These are phyloP conservation scores for Raphidocelis subcapitata DNA, from an alignment of 139 green algal species.

Conservation along the genomic window DNA sequence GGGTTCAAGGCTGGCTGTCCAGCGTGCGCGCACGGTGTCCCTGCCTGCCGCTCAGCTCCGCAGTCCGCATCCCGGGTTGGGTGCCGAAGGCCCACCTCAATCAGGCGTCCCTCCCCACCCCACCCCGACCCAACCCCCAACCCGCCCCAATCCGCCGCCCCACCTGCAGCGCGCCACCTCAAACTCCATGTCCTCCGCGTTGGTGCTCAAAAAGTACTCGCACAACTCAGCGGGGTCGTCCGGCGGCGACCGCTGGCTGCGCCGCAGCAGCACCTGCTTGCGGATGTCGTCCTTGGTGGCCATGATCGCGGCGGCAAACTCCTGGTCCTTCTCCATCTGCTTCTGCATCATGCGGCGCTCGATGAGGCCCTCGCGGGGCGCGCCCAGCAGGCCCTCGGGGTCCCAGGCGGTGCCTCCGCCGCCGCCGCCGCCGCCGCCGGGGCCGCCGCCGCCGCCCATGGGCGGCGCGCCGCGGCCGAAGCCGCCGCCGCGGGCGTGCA, in stretches of 20 bases:
- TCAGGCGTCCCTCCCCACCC: too few species aligned
- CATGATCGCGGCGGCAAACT: slow-evolving; percentile 51
- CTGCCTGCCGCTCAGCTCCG: too few species aligned
- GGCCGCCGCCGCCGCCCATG: not conserved
- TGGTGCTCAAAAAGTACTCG: slow-evolving; percentile 86
- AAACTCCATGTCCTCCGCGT: slow-evolving; percentile 85
- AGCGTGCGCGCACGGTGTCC: too few species aligned
- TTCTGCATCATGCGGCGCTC: slow-evolving; percentile 54
- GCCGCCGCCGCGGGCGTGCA: not conserved
- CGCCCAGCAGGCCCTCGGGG: slow-evolving; percentile 52
- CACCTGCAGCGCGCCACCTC: slow-evolving; percentile 74
- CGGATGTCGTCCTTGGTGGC: slow-evolving; percentile 49
- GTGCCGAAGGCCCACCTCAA: too few species aligned
- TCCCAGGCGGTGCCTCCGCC: slow-evolving; percentile 25
- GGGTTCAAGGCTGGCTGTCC: too few species aligned
- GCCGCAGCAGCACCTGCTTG: slow-evolving; percentile 34
- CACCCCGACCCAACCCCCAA: not conserved
- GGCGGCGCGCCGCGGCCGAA: too few species aligned
- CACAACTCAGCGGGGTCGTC: slow-evolving; percentile 54
- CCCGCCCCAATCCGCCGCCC: not conserved
- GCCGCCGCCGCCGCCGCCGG: not conserved
- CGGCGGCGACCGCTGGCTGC: slow-evolving; percentile 25
- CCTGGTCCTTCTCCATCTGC: slow-evolving; percentile 52
- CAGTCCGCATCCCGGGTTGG: too few species aligned
- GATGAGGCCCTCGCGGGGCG: slow-evolving; percentile 51